These are phyloP conservation scores for Thelonectria rubi DNA, from an alignment of 2,329 filamentous ascomycete species.

Conservation along the genomic window DNA sequence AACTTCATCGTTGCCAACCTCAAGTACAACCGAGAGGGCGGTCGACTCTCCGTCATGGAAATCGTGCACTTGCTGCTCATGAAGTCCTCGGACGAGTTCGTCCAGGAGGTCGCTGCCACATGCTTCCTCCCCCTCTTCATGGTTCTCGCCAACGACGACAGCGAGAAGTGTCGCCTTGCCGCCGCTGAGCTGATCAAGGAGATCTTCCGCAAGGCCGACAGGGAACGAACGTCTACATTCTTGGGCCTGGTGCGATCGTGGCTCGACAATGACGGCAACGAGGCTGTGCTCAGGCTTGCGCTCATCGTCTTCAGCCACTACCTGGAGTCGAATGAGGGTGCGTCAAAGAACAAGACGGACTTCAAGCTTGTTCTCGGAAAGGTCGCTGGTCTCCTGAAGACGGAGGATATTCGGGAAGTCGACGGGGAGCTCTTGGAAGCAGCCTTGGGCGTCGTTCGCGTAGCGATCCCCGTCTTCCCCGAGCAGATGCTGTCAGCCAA, in stretches of 20 bases:
- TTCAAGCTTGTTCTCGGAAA: conserved; percentile 68
- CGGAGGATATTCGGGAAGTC: conserved; percentile 60
- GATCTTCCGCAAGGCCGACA: conserved; percentile 80
- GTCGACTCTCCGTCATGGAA: conserved; percentile 92
- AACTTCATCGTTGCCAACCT: conserved; percentile 90
- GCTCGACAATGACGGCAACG: conserved; percentile 78
- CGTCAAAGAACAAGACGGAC: conserved; percentile 72
- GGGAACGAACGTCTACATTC: conserved; percentile 75
- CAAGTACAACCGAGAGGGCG: conserved; percentile 87
- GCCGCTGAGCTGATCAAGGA: conserved; percentile 82
- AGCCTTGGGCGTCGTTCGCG: conserved; percentile 73
- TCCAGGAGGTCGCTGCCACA: conserved; percentile 81
- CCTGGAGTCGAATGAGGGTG: conserved; percentile 73
- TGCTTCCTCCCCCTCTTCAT: conserved; percentile 90
- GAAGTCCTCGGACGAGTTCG: conserved; percentile 83
- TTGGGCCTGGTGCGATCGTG: conserved; percentile 76
- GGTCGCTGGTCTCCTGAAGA: conserved; percentile 61
- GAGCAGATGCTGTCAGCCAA: conserved; percentile 67
- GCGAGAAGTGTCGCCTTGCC: conserved; percentile 83
- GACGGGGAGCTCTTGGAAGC: conserved; percentile 80
- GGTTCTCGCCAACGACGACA: conserved; percentile 88
- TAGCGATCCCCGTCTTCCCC: conserved; percentile 74
- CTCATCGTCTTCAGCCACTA: conserved; percentile 86
- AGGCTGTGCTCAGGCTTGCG: conserved; percentile 74
- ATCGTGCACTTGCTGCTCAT: conserved; percentile 84